Evolutionary conservation across 257 asterid species (phyloP), one percentile per base, ranked within the genome.

Genomic region (Jasminum sambac): DNA sequence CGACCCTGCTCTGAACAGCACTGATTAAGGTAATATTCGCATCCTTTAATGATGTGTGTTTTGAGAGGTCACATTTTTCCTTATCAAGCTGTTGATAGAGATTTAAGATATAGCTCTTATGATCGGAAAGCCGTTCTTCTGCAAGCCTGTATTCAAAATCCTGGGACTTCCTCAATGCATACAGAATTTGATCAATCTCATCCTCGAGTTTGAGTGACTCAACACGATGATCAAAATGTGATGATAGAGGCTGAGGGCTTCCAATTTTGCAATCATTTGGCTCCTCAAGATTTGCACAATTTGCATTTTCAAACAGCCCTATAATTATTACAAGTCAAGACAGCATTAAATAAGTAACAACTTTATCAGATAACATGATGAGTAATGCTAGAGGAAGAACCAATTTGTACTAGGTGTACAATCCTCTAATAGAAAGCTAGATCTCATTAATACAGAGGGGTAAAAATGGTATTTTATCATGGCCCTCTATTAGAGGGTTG

Each of bases 61-160:
- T 75, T 6, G 77, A 78, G 11, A 85, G 82, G 19, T 75, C 81
- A 57, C 69, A 65, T 75, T 85, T 84, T 78, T 87, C 93, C 46
- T 74, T 46, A 48, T 86, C 76, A 10, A 91, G 90, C 80, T 80
- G 88, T 69, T 82, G 81, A 24, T 83, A 83, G 37, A 91, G 84
- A 73, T 79, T 73, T 23, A 83, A 66, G 66, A 91, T 77, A 34
- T 44, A 63, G 74, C 79, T 72, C 84, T 83, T 87, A 76, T 85
- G 88, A 38, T 78, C 79, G 36, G 74, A 41, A 42, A 89, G 90
- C 74, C 64, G 74, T 80, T 84, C 87, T 83, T 77, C 89, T 0
- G 88, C 91, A 50, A 91, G 77, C 59, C 67, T 78, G 77, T 80
- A 87, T 65, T 89, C 95, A 24, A 66, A 60, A 74, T 82, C 88